Percentiles rank a stretch among this genome's conserved stretches.
phyloP scores from a whole-genome alignment of 75 land plant genomes.

The Cryptomeria japonica region DNA sequence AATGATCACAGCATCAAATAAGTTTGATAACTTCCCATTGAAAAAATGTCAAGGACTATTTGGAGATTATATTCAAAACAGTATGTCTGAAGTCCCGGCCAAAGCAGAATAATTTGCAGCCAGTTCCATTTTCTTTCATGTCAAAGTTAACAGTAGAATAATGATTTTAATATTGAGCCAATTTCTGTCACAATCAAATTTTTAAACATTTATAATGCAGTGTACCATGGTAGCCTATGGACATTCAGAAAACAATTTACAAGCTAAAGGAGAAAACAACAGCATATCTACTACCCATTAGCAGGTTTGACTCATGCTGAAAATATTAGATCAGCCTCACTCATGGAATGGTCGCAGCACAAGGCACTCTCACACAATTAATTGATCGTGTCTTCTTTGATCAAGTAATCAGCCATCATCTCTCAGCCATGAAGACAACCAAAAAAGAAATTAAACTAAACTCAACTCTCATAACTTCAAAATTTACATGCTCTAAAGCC shows the following conservation, averaged over 20 bases:
- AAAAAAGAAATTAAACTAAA: neutral
- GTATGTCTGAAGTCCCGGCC: neutral
- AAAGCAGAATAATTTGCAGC: neutral
- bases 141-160: neutral
- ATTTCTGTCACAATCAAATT: neutral
- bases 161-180: neutral
- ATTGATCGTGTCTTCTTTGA: neutral
- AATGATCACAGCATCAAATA: too few species aligned
- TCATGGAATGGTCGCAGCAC: neutral
- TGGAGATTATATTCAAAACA: neutral
- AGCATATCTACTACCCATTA: neutral
- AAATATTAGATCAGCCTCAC: neutral
- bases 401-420: neutral
- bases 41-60: neutral
- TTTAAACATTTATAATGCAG: neutral
- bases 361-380: neutral
- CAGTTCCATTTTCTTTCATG: neutral
- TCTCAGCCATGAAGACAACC: neutral
- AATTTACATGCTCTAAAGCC: neutral
- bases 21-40: neutral
- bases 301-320: neutral
- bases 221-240: neutral
- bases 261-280: too few species aligned
- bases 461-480: too few species aligned
- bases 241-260: neutral